A percentile compares a stretch with the other conserved stretches of the same genome.
Evolutionary conservation across 1,284 basidiomycete genomes (phyloP).

Genomic region (Ustilago loliicola): DNA sequence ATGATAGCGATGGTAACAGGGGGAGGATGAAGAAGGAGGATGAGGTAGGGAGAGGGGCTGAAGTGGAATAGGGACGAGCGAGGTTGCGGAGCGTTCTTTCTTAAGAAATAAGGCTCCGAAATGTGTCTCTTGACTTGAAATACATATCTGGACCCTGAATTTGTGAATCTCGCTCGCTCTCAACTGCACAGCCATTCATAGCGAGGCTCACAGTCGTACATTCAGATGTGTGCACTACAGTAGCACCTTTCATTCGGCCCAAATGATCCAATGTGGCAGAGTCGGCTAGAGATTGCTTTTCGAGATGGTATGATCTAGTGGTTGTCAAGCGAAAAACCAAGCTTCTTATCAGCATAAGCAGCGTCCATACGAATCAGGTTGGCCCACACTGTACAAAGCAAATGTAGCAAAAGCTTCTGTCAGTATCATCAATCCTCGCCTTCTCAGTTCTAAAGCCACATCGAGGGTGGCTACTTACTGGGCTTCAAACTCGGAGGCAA

Average conservation of each 20-base stretch:
- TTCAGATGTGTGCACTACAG: no score
- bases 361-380: slow-evolving; percentile 77
- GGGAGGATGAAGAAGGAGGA: not conserved
- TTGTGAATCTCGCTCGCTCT: not conserved
- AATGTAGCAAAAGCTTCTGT: not conserved
- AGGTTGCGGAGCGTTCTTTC: not conserved
- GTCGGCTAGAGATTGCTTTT: no score
- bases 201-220: not conserved
- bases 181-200: no score
- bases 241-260: no score
- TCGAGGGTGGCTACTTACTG: slow-evolving; percentile 65
- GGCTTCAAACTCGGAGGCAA: slow-evolving; percentile 74
- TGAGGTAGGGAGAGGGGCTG: not conserved
- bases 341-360: slow-evolving; percentile 71
- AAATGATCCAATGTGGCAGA: no score
- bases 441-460: no score
- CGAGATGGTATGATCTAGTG: no score
- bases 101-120: no score
- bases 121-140: no score
- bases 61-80: not conserved
- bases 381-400: slow-evolving; percentile 73
- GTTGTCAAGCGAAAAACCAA: slow-evolving; percentile 58
- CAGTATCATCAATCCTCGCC: not conserved
- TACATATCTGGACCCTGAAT: slow-evolving; percentile 18
- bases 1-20: not conserved